Base-by-base conservation (phyloP, 805 yeast species). In the Lachancea dasiensis region DNA sequence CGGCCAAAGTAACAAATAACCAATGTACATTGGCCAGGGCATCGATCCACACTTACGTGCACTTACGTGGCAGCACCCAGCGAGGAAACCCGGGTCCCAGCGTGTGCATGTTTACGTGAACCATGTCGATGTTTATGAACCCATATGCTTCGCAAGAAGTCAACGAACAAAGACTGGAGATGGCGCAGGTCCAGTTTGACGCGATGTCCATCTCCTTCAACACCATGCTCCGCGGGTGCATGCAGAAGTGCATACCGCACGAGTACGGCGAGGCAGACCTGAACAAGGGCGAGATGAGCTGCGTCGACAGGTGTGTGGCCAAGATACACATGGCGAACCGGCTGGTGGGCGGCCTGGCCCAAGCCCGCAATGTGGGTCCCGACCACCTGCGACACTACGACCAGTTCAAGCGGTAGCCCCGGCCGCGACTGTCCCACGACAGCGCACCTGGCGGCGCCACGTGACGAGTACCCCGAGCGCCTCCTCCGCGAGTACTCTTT, bases 181-280 rank as follows among this genome's bases (percentile, higher is more conserved):
- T 78, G 13, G 90, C 92, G 1, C 75, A 69, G 45, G 68, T 80
- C 33, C 94, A 84, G 52, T 81, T 68, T 51, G 73, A 72, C 14
- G 86, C 86, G 2, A 74, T 79, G 72, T 61, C 69, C 31, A 53
- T 68, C 3, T 74, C 82, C 0, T 76, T 72, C 54, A 69, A 70
- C 45, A 65, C 63, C 29, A 69, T 89, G 47, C 65, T 83, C 24
- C 60, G 65, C 24, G 69, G 72, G 3, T 90, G 97, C 59, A 68
- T 72, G 15, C 51, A 60, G 41, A 92, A 92, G 60, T 92, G 98
- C 61, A 72, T 92, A 27, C 80, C 82, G 9, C 56, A 50, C n/a
- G 84, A 81, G 46, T 89, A 83, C 61, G 85, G 86, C 11, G 97
- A 90, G 51, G 70, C 75, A 7, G 97, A 90, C 18, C 65, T 89